phyloP scores from a whole-genome alignment of 345 rosid species.

The Citrus glauca region DNA sequence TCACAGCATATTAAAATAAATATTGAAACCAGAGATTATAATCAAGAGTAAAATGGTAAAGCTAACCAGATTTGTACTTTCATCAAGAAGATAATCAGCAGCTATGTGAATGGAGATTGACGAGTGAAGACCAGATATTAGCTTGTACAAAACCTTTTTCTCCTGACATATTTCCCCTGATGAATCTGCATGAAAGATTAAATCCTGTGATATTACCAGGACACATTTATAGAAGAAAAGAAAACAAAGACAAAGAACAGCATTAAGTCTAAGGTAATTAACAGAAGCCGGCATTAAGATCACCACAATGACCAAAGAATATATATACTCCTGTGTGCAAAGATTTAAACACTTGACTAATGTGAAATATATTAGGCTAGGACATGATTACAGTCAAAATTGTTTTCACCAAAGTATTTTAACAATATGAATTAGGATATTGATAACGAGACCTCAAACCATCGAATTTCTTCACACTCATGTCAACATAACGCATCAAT shows the following conservation, averaged over 20 bases:
- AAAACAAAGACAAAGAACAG: slow-evolving; percentile 3
- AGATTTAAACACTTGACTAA: too few species aligned
- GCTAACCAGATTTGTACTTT: slow-evolving; percentile 55
- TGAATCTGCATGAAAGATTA: slow-evolving; percentile 45
- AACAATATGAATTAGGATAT: too few species aligned
- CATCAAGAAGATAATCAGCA: slow-evolving; percentile 85
- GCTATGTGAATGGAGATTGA: slow-evolving; percentile 91
- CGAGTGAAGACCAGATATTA: slow-evolving; percentile 96
- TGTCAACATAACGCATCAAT: too few species aligned
- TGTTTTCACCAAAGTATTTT: too few species aligned
- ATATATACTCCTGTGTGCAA: neutral
- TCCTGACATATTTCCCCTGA: slow-evolving; percentile 88
- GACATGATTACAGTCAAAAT: too few species aligned
- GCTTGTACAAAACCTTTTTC: slow-evolving; percentile 76
- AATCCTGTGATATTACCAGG: neutral
- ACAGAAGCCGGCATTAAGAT: neutral
- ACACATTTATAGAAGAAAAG: neutral
- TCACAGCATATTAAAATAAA: neutral
- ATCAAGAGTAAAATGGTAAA: slow-evolving; percentile 2
- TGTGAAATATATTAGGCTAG: too few species aligned
- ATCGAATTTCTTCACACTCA: too few species aligned
- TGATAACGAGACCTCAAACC: too few species aligned
- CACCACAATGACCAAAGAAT: neutral
- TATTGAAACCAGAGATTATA: neutral
- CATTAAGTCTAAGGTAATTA: neutral